Conservation (phyloP, 495 filamentous ascomycete species). For the Neurospora discreta region DNA sequence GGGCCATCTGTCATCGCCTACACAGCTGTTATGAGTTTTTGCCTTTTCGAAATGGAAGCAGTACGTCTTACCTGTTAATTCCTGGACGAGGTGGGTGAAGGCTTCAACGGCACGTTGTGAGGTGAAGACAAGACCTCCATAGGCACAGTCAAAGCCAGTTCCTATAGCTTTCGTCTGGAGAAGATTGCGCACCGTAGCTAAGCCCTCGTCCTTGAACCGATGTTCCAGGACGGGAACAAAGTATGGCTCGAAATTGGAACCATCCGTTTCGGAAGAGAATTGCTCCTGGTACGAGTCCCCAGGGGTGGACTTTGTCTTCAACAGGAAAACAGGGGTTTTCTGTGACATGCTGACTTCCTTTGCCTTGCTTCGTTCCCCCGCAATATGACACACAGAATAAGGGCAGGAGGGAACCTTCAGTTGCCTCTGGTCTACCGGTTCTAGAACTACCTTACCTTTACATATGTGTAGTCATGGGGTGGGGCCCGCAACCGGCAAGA, state of each 20-base stretch:
- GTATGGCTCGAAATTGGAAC: conserved; percentile 43
- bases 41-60: not conserved
- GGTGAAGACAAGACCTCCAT: conserved; percentile 85
- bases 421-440: not conserved
- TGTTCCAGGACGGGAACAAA: conserved; percentile 86
- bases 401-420: not conserved
- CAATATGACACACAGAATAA: not conserved
- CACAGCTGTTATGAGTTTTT: conserved; percentile 2
- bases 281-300: conserved; percentile 69
- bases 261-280: conserved; percentile 40
- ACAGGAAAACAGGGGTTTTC: conserved; percentile 55
- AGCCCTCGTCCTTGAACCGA: conserved; percentile 34
- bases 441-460: not conserved
- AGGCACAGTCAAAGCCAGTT: conserved; percentile 27
- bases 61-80: conserved; percentile 27
- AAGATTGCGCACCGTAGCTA: conserved; percentile 25
- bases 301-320: conserved; percentile 77
- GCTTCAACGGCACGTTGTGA: conserved; percentile 90
- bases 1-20: conserved; percentile 27
- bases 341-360: conserved; percentile 6
- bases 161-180: conserved; percentile 27
- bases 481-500: not conserved
- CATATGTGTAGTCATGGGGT: not conserved
- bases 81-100: conserved; percentile 55
- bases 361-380: not conserved